phyloP scores from a whole-genome alignment of 1,284 basidiomycete genomes.

The Wolfiporia cocos region DNA sequence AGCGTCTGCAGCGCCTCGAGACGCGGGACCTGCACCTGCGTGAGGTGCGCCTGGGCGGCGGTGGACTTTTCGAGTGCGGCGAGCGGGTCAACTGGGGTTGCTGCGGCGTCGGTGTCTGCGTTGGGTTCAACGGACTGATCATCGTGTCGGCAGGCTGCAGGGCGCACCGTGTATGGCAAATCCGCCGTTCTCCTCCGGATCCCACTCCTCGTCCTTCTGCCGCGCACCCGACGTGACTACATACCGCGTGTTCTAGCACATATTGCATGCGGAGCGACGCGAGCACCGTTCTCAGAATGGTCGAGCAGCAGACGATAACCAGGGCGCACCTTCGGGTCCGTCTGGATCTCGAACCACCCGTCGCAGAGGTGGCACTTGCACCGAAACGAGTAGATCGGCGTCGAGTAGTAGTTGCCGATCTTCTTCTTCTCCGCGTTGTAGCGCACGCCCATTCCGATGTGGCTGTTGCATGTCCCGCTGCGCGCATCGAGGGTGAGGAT shows the following conservation, averaged over 20 bases:
- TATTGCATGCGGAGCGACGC: not conserved
- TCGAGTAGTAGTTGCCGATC: conserved; percentile 92
- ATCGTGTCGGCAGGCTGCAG: conserved; percentile 1
- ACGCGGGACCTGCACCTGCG: conserved; percentile 50
- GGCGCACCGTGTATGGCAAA: conserved; percentile 78
- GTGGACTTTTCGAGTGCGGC: conserved; percentile 85
- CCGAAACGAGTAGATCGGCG: conserved; percentile 90
- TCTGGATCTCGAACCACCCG: conserved; percentile 94
- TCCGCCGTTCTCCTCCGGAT: conserved; percentile 92
- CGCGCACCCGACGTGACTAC: conserved; percentile 88
- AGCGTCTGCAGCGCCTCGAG: conserved; percentile 78
- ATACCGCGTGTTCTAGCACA: conserved; percentile 82
- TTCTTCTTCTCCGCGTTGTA: conserved; percentile 99
- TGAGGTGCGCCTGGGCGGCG: conserved; percentile 66
- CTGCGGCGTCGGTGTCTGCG: conserved; percentile 69
- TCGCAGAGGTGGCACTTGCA: conserved; percentile 97
- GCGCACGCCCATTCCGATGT: conserved; percentile 95
- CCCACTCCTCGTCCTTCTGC: conserved; percentile 92
- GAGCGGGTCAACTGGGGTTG: conserved; percentile 68
- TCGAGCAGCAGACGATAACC: not conserved
- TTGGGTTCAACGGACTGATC: too few species aligned
- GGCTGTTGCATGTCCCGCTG: conserved; percentile 86
- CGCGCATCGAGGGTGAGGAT: not conserved
- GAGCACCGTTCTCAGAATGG: too few species aligned
- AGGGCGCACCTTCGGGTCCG: conserved; percentile 82